Evolutionary conservation across 2,329 filamentous ascomycete species (phyloP).

Genomic region (Lasiodiplodia sp.): DNA sequence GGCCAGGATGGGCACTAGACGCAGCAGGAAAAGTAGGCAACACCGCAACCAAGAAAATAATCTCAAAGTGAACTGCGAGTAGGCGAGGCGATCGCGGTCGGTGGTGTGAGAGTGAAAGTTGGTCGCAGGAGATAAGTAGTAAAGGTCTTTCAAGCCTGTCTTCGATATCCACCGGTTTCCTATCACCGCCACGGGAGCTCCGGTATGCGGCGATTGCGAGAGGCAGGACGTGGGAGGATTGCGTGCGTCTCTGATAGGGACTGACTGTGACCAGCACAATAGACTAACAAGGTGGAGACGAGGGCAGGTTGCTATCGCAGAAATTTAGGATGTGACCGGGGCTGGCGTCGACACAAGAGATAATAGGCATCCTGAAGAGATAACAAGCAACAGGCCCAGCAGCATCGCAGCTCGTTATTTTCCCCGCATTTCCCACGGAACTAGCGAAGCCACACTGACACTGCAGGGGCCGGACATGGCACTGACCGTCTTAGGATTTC

Average conservation of each 20-base stretch:
- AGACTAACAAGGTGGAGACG: not conserved
- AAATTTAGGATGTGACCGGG: not conserved
- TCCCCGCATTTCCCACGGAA: not conserved
- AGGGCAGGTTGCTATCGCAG: not conserved
- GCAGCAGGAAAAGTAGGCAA: not conserved
- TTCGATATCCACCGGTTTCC: not conserved
- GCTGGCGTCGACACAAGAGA: not conserved
- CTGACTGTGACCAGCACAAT: conserved; percentile 19
- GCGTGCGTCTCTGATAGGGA: conserved; percentile 5
- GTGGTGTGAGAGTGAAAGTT: not conserved
- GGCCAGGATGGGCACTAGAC: not conserved
- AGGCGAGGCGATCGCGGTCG: not conserved
- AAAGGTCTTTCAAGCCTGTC: not conserved
- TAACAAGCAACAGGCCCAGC: conserved; percentile 1
- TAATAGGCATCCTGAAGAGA: conserved; percentile 4
- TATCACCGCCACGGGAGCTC: not conserved
- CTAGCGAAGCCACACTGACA: not conserved
- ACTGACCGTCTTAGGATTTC: not conserved
- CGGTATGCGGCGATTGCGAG: not conserved
- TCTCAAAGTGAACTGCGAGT: not conserved
- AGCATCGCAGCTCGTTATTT: not conserved
- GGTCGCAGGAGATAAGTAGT: conserved; percentile 3
- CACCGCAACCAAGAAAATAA: not conserved
- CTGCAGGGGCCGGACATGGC: not conserved
- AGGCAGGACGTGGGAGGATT: conserved; percentile 2